phyloP scores from a whole-genome alignment of 2,329 filamentous ascomycete genomes.

The Lecanosticta acicola region DNA sequence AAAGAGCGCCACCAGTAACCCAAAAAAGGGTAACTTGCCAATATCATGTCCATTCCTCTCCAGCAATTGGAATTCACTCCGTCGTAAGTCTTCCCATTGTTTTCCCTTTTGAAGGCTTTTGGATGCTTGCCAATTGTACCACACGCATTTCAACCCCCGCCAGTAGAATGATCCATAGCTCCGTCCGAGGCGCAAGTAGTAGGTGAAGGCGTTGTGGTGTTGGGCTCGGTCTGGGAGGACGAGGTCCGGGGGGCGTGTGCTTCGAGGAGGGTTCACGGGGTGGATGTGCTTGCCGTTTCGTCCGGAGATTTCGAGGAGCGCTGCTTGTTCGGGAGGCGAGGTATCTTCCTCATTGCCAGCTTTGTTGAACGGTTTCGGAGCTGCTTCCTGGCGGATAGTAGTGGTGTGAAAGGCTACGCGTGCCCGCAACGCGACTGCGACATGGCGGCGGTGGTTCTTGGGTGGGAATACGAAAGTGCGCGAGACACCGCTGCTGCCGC shows the following conservation, averaged over 20 bases:
- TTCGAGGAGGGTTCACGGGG: slow-evolving; percentile 63
- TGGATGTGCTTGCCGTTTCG: slow-evolving; percentile 44
- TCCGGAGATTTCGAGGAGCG: slow-evolving; percentile 13
- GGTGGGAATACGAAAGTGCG: slow-evolving; percentile 12
- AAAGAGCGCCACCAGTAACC: slow-evolving; percentile 65
- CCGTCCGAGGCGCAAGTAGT: slow-evolving; percentile 61
- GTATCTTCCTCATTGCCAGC: slow-evolving; percentile 7
- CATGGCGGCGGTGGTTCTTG: slow-evolving; percentile 4
- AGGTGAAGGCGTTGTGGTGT: slow-evolving; percentile 41
- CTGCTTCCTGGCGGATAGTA: slow-evolving; percentile 1
- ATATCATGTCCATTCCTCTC: slow-evolving; percentile 65
- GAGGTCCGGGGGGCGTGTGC: slow-evolving; percentile 68
- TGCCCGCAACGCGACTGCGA: too few species aligned
- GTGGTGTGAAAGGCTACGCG: too few species aligned
- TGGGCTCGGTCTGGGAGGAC: slow-evolving; percentile 53
- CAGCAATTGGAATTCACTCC: slow-evolving; percentile 66
- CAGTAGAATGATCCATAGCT: slow-evolving; percentile 85
- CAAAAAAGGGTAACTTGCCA: slow-evolving; percentile 72
- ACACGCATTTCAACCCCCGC: slow-evolving; percentile 68
- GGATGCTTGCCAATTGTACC: slow-evolving; percentile 51
- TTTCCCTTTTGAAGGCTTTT: neutral
- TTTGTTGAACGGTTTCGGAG: slow-evolving; percentile 5
- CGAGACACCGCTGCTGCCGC: slow-evolving; percentile 25
- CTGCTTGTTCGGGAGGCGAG: slow-evolving; percentile 17
- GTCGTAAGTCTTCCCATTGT: slow-evolving; percentile 40